Conservation (phyloP, 345 rosid species). For the Salix suchowensis region DNA sequence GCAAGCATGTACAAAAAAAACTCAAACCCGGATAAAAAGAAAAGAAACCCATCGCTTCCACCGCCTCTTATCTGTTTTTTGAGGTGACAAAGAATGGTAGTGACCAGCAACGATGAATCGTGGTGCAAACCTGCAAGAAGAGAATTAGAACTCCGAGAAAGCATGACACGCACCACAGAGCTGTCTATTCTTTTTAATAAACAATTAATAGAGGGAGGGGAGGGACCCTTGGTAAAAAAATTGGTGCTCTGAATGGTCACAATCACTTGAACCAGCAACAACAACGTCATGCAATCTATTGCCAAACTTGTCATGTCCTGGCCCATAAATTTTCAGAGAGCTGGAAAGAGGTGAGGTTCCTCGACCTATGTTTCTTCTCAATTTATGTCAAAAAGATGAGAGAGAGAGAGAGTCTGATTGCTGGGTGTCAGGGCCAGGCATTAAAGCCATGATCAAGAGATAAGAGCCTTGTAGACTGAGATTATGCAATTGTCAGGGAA, state of each 20-base stretch:
- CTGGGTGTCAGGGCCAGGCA: constrained; percentile 27
- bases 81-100: not conserved
- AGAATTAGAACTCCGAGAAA: not conserved
- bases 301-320: constrained; percentile 12
- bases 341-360: constrained; percentile 18
- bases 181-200: not conserved
- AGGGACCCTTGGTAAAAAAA: not conserved
- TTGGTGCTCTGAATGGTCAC: constrained; percentile 3
- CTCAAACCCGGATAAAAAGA: too few relatives aligned
- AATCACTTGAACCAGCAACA: constrained; percentile 8
- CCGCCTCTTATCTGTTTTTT: not conserved
- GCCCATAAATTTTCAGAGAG: constrained; percentile 1
- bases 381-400: not conserved
- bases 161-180: not conserved
- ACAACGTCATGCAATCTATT: constrained; percentile 10
- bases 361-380: constrained; percentile 12
- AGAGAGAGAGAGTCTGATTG: not conserved
- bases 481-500: constrained; percentile 11
- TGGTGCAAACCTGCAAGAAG: not conserved
- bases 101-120: not conserved
- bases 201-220: not conserved
- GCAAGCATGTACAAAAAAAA: too few relatives aligned
- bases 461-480: not conserved
- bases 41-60: too few relatives aligned
- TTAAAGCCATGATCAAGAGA: constrained; percentile 14